Evolutionary conservation across 2,329 filamentous ascomycete genomes (phyloP).

Genomic region (Xylariales sp.): DNA sequence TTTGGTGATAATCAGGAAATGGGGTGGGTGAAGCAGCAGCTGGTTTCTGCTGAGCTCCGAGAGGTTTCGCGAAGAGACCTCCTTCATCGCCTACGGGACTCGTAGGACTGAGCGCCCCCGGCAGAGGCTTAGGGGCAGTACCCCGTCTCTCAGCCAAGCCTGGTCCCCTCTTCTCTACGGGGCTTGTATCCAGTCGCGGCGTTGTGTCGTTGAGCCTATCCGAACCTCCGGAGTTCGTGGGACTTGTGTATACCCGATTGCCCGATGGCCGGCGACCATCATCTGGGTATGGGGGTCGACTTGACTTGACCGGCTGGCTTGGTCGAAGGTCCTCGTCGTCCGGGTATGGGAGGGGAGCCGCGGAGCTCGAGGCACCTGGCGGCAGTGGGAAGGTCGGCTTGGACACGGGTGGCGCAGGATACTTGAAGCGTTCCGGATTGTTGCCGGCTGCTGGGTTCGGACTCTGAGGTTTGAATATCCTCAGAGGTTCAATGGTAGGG

Average conservation of each 20-base stretch:
- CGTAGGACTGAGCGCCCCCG: conserved; percentile 60
- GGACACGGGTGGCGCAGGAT: conserved; percentile 42
- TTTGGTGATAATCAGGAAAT: conserved; percentile 49
- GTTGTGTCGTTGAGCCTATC: conserved; percentile 44
- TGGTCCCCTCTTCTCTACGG: conserved; percentile 53
- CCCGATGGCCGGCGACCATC: conserved; percentile 31
- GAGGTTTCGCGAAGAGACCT: conserved; percentile 69
- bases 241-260: conserved; percentile 29
- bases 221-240: conserved; percentile 28
- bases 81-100: conserved; percentile 72
- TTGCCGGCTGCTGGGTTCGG: conserved; percentile 44
- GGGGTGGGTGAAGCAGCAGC: conserved; percentile 36
- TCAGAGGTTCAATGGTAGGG: conserved; percentile 76
- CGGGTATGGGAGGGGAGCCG: conserved; percentile 65
- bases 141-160: conserved; percentile 77
- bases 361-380: conserved; percentile 66
- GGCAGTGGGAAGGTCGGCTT: conserved; percentile 61
- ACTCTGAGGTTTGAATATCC: conserved; percentile 76
- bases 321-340: conserved; percentile 57
- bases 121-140: conserved; percentile 74
- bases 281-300: conserved; percentile 39
- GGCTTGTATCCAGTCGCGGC: conserved; percentile 51
- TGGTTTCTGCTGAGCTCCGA: conserved; percentile 40
- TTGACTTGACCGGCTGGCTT: conserved; percentile 35
- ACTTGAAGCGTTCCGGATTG: conserved; percentile 41